These are phyloP conservation scores for Candida stauntonica DNA, from an alignment of 805 yeast genomes.

Conservation along the genomic window DNA sequence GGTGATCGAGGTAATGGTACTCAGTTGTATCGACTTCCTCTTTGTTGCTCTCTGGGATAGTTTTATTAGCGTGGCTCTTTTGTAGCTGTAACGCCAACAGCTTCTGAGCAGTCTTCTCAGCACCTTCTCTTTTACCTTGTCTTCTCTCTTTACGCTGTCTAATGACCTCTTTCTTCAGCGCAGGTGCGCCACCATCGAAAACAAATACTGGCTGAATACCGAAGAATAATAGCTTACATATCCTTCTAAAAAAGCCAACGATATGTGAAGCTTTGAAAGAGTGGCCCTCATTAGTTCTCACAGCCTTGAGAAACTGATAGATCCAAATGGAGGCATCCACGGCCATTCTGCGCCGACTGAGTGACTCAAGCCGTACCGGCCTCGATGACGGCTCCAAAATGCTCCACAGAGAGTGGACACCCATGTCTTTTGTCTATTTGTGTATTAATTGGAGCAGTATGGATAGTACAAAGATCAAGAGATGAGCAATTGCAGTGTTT, in stretches of 20 bases:
- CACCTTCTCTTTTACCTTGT: slow-evolving; percentile 67
- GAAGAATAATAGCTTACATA: slow-evolving; percentile 81
- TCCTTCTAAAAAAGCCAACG: slow-evolving; percentile 92
- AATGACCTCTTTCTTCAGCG: slow-evolving; percentile 74
- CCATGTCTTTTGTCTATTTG: slow-evolving; percentile 49
- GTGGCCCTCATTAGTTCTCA: slow-evolving; percentile 80
- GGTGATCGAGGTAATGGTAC: slow-evolving; percentile 31
- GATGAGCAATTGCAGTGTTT: no score
- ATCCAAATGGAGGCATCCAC: slow-evolving; percentile 99
- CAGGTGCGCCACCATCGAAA: slow-evolving; percentile 94
- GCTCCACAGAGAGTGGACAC: slow-evolving; percentile 94
- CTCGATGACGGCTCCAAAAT: slow-evolving; percentile 84
- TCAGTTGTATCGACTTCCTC: slow-evolving; percentile 26
- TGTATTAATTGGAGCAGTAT: no score
- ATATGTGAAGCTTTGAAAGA: slow-evolving; percentile 77
- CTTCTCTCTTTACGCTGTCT: slow-evolving; percentile 66
- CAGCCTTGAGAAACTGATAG: slow-evolving; percentile 93
- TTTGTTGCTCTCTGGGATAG: slow-evolving; percentile 2
- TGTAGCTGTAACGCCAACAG: slow-evolving; percentile 79
- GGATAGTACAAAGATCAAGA: no score
- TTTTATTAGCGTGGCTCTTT: slow-evolving; percentile 22
- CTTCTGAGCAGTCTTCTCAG: slow-evolving; percentile 72
- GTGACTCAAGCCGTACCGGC: slow-evolving; percentile 84
- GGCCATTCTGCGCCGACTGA: slow-evolving; percentile 75
- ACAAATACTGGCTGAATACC: slow-evolving; percentile 89